Percentiles rank a stretch among this genome's conserved stretches.
phyloP scores from a whole-genome alignment of 305 asterid genomes.

The Fraxinus dipetala region DNA sequence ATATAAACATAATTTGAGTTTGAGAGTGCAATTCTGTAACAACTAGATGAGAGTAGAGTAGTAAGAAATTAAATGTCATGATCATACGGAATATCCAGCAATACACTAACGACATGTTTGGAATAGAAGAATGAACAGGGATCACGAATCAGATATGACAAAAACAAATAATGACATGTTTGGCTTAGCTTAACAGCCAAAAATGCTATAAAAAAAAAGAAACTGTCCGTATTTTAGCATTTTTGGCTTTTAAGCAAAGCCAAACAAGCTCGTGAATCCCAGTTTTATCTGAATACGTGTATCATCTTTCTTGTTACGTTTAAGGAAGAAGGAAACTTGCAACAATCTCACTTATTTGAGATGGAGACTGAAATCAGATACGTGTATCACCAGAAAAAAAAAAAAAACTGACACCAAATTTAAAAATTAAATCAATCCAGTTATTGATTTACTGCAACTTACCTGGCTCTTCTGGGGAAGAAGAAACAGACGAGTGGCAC shows the following conservation, averaged over 20 bases:
- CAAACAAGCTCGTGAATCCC: neutral
- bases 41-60: neutral
- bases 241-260: neutral
- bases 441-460: neutral
- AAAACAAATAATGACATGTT: neutral
- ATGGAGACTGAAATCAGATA: neutral
- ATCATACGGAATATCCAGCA: neutral
- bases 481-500: constrained; percentile 19
- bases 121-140: neutral
- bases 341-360: neutral
- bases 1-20: neutral
- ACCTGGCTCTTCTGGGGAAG: constrained; percentile 33
- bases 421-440: neutral
- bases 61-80: neutral
- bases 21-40: neutral
- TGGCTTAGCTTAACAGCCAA: neutral
- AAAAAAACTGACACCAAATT: neutral
- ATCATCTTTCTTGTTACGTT: neutral
- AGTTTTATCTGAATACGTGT: neutral
- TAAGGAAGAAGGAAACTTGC: neutral
- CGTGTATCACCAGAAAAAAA: neutral
- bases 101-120: neutral
- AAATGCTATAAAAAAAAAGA: neutral
- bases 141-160: neutral
- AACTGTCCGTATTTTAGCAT: neutral